Evolutionary conservation across 1,284 basidiomycete species (phyloP).

Genomic region (Retiboletus flavoniger): DNA sequence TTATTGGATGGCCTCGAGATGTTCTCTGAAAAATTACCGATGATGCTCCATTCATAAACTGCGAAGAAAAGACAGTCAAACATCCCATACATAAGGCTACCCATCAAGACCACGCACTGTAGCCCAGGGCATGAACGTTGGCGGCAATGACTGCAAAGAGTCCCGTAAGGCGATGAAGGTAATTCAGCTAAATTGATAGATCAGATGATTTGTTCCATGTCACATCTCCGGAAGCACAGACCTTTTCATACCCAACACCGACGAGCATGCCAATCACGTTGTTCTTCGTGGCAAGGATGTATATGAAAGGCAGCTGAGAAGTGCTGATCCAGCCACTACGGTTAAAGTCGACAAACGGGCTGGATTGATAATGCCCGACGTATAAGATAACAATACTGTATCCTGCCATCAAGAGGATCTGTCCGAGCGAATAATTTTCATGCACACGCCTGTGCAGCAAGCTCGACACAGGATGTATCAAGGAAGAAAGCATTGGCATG

Average conservation of each 20-base stretch:
- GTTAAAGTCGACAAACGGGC: conserved; percentile 52
- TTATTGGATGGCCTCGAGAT: conserved; percentile 36
- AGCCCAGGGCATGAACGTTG: conserved; percentile 69
- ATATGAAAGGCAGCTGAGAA: conserved; percentile 70
- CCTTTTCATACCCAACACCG: conserved; percentile 75
- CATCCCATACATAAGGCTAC: neutral
- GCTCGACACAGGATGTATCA: conserved; percentile 41
- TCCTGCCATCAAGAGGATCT: conserved; percentile 45
- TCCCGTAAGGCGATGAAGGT: conserved; percentile 74
- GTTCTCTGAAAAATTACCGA: conserved; percentile 39
- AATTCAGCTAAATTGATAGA: conserved; percentile 58
- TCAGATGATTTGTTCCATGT: neutral
- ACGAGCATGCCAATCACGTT: conserved; percentile 63
- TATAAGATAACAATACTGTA: conserved; percentile 52
- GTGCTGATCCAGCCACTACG: conserved; percentile 63
- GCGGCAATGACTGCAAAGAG: conserved; percentile 56
- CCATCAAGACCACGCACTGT: conserved; percentile 40
- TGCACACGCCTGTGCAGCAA: conserved; percentile 42
- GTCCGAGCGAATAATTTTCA: conserved; percentile 52
- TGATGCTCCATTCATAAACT: conserved; percentile 63
- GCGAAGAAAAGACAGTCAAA: neutral
- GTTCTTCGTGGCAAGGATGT: conserved; percentile 73
- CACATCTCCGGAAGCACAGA: conserved; percentile 28
- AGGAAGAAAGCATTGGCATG: conserved; percentile 41
- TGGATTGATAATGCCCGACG: conserved; percentile 50